A percentile compares a stretch with the other conserved stretches of the same genome.
Conservation (phyloP, 2,329 filamentous ascomycete genomes). For the Nannizzia gypsea region DNA sequence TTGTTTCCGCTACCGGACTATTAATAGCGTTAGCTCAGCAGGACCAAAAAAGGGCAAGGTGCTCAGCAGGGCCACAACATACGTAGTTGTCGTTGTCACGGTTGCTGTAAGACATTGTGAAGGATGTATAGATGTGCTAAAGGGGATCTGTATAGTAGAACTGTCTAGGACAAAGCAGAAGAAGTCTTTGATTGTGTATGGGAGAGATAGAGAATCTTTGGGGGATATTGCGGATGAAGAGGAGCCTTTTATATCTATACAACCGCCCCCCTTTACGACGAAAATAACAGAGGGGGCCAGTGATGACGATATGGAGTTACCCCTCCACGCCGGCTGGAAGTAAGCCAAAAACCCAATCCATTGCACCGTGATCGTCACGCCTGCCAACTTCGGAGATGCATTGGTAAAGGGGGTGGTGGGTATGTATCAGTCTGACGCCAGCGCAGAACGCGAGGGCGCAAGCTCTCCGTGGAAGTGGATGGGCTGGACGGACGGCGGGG, state of each 20-base stretch:
- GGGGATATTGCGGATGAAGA: neutral
- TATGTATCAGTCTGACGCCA: neutral
- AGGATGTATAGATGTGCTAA: neutral
- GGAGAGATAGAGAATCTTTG: neutral
- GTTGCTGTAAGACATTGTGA: constrained; percentile 13
- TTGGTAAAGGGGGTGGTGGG: constrained; percentile 2
- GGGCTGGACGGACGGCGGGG: neutral
- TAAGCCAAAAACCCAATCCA: constrained; percentile 3
- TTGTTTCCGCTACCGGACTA: constrained; percentile 5
- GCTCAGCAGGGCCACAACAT: neutral
- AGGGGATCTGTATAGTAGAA: neutral
- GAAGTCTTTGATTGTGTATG: neutral
- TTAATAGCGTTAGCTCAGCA: neutral
- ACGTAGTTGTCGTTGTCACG: constrained; percentile 8
- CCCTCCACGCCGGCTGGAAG: neutral
- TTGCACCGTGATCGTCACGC: constrained; percentile 4
- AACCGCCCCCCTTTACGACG: neutral
- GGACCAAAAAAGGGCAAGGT: neutral
- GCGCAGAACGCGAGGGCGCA: neutral
- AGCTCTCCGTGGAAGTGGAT: neutral
- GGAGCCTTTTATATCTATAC: constrained; percentile 3
- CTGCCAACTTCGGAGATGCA: constrained; percentile 1
- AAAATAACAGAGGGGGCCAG: neutral
- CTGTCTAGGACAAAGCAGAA: neutral
- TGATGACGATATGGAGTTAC: neutral